These are phyloP conservation scores for Rhodotorula sp. DNA, from an alignment of 1,284 basidiomycete species.

Conservation along the genomic window DNA sequence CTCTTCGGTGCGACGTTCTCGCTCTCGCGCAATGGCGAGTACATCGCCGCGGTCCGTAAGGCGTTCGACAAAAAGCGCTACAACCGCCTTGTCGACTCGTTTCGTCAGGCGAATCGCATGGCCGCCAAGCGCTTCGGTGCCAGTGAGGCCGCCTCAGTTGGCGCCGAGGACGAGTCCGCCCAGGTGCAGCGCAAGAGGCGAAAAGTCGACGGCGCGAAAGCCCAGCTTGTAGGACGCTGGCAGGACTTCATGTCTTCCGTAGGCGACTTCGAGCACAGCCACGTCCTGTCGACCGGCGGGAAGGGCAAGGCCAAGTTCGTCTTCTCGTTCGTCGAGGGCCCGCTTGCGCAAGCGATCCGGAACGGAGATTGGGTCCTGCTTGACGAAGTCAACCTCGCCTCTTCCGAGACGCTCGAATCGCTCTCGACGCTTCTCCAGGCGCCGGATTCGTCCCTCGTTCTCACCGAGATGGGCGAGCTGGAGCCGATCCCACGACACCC, in stretches of 20 bases:
- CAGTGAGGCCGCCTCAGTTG: slow-evolving; percentile 44
- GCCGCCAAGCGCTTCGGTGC: slow-evolving; percentile 27
- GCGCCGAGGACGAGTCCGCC: slow-evolving; percentile 10
- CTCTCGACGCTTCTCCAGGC: slow-evolving; percentile 81
- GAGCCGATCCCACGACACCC: slow-evolving; percentile 88
- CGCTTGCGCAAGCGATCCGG: slow-evolving; percentile 85
- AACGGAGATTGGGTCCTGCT: slow-evolving; percentile 92
- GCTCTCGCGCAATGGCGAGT: slow-evolving; percentile 82
- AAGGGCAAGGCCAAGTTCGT: slow-evolving; percentile 76
- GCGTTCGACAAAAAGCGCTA: slow-evolving; percentile 80
- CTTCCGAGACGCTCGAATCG: slow-evolving; percentile 90
- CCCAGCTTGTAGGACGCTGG: slow-evolving; percentile 57
- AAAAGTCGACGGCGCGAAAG: slow-evolving; percentile 49
- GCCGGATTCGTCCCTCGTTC: slow-evolving; percentile 81
- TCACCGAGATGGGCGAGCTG: slow-evolving; percentile 90
- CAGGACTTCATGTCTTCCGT: slow-evolving; percentile 68
- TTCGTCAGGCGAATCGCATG: slow-evolving; percentile 62
- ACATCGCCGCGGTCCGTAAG: slow-evolving; percentile 78
- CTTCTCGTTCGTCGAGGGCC: slow-evolving; percentile 94
- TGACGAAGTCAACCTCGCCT: slow-evolving; percentile 95
- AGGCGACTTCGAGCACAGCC: slow-evolving; percentile 77
- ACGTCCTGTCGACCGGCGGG: slow-evolving; percentile 57
- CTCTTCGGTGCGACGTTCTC: slow-evolving; percentile 89
- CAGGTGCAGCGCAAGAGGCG: slow-evolving; percentile 46
- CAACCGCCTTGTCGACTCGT: slow-evolving; percentile 77